Percentiles rank a stretch among this genome's conserved stretches.
Evolutionary conservation across 2,329 filamentous ascomycete species (phyloP).

Genomic region (Phialophora expanda): DNA sequence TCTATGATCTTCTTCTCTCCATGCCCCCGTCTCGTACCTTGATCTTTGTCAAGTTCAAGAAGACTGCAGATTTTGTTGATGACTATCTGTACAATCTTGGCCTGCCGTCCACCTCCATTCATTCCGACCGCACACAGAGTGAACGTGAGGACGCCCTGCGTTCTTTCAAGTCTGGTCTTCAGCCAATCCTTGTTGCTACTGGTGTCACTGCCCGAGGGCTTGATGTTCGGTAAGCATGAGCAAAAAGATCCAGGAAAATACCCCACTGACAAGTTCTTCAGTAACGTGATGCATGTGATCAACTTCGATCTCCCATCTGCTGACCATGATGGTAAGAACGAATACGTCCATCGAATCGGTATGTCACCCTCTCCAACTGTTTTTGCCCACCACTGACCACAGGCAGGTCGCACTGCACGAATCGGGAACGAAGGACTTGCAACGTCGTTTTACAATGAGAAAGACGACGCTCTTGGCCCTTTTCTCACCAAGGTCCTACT

Average conservation of each 20-base stretch:
- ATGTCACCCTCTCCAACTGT: constrained; percentile 44
- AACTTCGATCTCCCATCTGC: constrained; percentile 84
- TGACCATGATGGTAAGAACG: constrained; percentile 82
- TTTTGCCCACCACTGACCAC: constrained; percentile 12
- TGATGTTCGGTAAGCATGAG: constrained; percentile 30
- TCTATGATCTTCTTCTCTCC: constrained; percentile 74
- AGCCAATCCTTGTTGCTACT: constrained; percentile 83
- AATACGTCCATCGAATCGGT: constrained; percentile 95
- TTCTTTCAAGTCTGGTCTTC: constrained; percentile 74
- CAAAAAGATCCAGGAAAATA: background rate
- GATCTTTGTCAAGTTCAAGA: constrained; percentile 86
- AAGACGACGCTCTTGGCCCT: constrained; percentile 72
- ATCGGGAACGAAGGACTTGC: constrained; percentile 87
- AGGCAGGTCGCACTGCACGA: constrained; percentile 81
- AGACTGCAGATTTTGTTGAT: constrained; percentile 79
- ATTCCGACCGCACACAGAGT: constrained; percentile 81
- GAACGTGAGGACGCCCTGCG: constrained; percentile 93
- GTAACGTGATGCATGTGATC: constrained; percentile 86
- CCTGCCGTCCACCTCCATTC: constrained; percentile 85
- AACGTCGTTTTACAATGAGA: constrained; percentile 84
- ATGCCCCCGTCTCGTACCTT: constrained; percentile 77
- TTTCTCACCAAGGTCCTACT: constrained; percentile 80
- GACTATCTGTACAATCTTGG: constrained; percentile 82
- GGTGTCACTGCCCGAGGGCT: constrained; percentile 86
- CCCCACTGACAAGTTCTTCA: constrained; percentile 64